These are phyloP conservation scores for Backusella australiensis DNA, from an alignment of 192 early-diverging fungal species.

Conservation along the genomic window DNA sequence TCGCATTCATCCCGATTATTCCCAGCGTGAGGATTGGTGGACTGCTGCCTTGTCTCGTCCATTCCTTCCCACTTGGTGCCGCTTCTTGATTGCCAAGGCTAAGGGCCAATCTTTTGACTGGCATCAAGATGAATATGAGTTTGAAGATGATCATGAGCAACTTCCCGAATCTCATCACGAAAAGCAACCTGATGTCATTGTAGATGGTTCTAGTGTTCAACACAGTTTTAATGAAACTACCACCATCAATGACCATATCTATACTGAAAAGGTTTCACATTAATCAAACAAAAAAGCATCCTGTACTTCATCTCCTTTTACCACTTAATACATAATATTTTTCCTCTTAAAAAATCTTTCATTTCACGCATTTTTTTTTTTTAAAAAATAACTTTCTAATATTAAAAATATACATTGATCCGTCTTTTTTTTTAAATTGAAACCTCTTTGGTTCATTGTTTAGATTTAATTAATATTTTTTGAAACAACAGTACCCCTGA, in stretches of 20 bases:
- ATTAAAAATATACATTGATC: too few relatives aligned
- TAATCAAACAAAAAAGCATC: background rate
- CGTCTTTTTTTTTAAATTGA: too few relatives aligned
- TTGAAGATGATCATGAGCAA: conserved; percentile 15
- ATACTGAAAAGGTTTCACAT: background rate
- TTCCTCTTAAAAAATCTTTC: too few relatives aligned
- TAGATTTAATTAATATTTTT: too few relatives aligned
- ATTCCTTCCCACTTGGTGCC: conserved; percentile 30
- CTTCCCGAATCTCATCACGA: background rate
- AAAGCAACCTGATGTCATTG: background rate
- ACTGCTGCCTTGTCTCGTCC: conserved; percentile 20
- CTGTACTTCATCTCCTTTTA: background rate
- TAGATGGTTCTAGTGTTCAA: background rate
- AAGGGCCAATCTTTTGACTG: conserved; percentile 25
- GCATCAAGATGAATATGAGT: conserved; percentile 23
- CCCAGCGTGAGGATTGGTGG: conserved; percentile 36
- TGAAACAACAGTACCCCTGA: too few relatives aligned
- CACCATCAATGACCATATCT: background rate
- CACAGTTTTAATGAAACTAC: conserved; percentile 3
- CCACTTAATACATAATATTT: background rate
- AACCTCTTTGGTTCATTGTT: too few relatives aligned
- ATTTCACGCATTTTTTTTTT: too few relatives aligned
- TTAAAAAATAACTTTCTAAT: too few relatives aligned
- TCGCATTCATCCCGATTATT: conserved; percentile 43
- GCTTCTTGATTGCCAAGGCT: conserved; percentile 23